Percentiles rank a stretch among this genome's conserved stretches.
phyloP scores from a whole-genome alignment of 202 grass and related monocot species.

The Zizania palustris region DNA sequence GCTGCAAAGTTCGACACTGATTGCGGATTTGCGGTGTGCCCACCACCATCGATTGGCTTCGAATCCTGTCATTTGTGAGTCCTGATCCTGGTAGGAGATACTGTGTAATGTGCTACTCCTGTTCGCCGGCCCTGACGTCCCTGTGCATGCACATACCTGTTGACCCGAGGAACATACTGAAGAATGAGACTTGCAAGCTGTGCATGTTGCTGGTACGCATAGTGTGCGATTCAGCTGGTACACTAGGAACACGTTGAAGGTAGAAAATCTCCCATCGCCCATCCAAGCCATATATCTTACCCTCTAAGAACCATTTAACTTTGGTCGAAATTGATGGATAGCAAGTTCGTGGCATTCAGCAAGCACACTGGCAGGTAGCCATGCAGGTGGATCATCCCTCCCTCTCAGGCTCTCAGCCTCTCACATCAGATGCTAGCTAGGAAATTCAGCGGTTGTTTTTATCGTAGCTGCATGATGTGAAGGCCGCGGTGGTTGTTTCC shows the following conservation, averaged over 20 bases:
- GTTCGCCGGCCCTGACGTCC: slow-evolving; percentile 3
- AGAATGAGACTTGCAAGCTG: slow-evolving; percentile 24
- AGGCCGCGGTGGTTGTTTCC: slow-evolving; percentile 41
- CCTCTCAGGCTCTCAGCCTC: too few relatives aligned
- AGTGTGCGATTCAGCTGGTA: slow-evolving; percentile 10
- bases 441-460: slow-evolving; percentile 28
- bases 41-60: slow-evolving; percentile 27
- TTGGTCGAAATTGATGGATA: background rate
- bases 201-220: slow-evolving; percentile 3
- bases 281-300: background rate
- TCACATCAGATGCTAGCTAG: background rate
- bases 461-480: slow-evolving; percentile 39
- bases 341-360: background rate
- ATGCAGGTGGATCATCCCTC: background rate
- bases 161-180: slow-evolving; percentile 25
- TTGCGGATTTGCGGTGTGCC: slow-evolving; percentile 32
- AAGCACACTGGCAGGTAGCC: background rate
- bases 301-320: background rate
- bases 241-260: too few relatives aligned
- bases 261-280: background rate
- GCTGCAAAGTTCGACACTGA: slow-evolving; percentile 27
- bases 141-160: slow-evolving; percentile 33
- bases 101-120: background rate
- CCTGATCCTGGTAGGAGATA: background rate
- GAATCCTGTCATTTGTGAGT: background rate